These are phyloP conservation scores for Pseudozyma tsukubaensis DNA, from an alignment of 1,284 basidiomycete species.

Conservation along the genomic window DNA sequence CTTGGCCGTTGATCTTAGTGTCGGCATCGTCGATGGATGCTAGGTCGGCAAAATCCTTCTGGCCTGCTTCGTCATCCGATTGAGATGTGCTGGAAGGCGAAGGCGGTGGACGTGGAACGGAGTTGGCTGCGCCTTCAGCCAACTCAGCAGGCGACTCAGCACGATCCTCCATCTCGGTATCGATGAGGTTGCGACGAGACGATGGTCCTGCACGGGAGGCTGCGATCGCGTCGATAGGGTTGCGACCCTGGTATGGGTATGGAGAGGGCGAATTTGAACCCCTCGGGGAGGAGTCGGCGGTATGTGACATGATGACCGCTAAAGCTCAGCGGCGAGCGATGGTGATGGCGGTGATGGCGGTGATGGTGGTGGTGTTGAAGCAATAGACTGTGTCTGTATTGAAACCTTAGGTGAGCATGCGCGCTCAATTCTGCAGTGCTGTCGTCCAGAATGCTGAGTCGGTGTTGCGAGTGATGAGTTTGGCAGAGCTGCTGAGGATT, in stretches of 20 bases:
- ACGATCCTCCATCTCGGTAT: constrained; percentile 41
- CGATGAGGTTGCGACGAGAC: constrained; percentile 24
- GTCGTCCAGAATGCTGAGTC: neutral
- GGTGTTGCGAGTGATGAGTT: too few species aligned
- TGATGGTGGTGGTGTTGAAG: neutral
- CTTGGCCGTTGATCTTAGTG: constrained; percentile 11
- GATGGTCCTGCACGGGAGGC: constrained; percentile 20
- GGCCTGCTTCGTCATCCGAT: constrained; percentile 57
- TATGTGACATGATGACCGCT: constrained; percentile 31
- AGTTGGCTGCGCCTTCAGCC: constrained; percentile 5
- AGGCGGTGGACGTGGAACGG: constrained; percentile 56
- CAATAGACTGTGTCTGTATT: neutral
- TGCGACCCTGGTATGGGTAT: constrained; percentile 24
- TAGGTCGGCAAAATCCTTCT: constrained; percentile 54
- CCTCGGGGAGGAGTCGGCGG: constrained; percentile 45
- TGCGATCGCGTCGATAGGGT: constrained; percentile 5
- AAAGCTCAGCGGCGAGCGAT: neutral
- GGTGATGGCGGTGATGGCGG: neutral
- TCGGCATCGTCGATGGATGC: constrained; percentile 39
- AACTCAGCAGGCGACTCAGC: constrained; percentile 41
- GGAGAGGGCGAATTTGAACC: constrained; percentile 52
- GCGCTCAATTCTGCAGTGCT: neutral
- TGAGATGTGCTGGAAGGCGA: constrained; percentile 62
- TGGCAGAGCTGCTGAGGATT: too few species aligned
- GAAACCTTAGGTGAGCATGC: neutral